A percentile compares a stretch with the other conserved stretches of the same genome.
These are phyloP conservation scores for Lactifluus volemus DNA, from an alignment of 768 basidiomycete genomes.

Conservation along the genomic window DNA sequence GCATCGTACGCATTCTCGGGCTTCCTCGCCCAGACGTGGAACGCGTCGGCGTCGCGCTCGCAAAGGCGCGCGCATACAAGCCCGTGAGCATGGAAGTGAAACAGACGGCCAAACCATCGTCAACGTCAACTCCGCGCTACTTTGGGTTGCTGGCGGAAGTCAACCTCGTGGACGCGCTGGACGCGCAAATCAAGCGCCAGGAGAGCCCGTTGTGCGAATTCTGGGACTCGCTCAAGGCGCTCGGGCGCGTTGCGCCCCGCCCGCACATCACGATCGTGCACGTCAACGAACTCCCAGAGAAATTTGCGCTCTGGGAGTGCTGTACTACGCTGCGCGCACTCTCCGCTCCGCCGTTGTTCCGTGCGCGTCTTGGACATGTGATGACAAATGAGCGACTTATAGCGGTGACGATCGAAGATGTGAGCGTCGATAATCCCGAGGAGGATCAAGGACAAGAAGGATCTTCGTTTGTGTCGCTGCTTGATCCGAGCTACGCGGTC, in stretches of 20 bases:
- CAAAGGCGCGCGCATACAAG: conserved; percentile 34
- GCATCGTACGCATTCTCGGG: conserved; percentile 45
- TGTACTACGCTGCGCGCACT: conserved; percentile 39
- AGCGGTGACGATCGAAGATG: conserved; percentile 62
- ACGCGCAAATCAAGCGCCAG: conserved; percentile 32
- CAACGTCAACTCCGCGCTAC: conserved; percentile 45
- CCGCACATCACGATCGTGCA: conserved; percentile 92
- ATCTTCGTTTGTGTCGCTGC: conserved; percentile 36
- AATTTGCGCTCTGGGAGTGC: conserved; percentile 37
- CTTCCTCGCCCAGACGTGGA: conserved; percentile 45
- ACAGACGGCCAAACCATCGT: conserved; percentile 14
- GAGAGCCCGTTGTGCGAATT: conserved; percentile 30
- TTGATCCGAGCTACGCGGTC: conserved; percentile 39
- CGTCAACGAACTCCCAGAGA: conserved; percentile 34
- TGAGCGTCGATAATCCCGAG: conserved; percentile 32
- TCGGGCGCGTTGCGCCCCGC: conserved; percentile 40
- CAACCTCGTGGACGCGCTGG: conserved; percentile 45
- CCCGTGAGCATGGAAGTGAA: conserved; percentile 29
- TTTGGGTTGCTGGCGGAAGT: conserved; percentile 73
- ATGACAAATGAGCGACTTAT: conserved; percentile 76
- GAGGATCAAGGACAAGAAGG: conserved; percentile 30
- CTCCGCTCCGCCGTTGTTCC: conserved; percentile 43
- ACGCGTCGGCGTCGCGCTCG: conserved; percentile 43
- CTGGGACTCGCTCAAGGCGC: conserved; percentile 39
- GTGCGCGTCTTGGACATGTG: conserved; percentile 49